These are phyloP conservation scores for Arthrobotrys sinensis DNA, from an alignment of 2,329 filamentous ascomycete species.

Conservation along the genomic window DNA sequence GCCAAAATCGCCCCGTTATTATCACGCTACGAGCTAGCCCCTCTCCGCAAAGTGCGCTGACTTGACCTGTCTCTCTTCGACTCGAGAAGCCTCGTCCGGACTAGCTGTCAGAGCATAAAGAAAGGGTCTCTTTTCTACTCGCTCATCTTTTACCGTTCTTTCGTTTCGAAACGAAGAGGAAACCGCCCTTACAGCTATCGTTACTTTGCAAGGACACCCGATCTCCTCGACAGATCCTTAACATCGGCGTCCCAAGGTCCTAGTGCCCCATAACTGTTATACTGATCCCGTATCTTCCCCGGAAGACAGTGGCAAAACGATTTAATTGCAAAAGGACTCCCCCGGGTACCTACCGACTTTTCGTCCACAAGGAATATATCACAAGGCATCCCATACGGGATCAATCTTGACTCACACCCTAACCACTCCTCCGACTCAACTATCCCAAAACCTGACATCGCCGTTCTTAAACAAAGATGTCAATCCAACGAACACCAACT, in stretches of 20 bases:
- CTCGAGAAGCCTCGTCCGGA: constrained; percentile 27
- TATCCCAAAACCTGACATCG: constrained; percentile 48
- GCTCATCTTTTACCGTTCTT: constrained; percentile 31
- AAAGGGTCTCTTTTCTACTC: constrained; percentile 19
- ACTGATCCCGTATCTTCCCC: not conserved
- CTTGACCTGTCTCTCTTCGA: constrained; percentile 25
- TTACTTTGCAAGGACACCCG: constrained; percentile 17
- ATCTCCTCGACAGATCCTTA: constrained; percentile 15
- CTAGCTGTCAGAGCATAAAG: constrained; percentile 43
- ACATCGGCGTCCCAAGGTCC: constrained; percentile 3
- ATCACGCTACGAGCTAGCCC: constrained; percentile 17
- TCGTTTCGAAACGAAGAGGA: constrained; percentile 52
- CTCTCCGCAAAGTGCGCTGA: constrained; percentile 28
- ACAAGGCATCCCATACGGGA: constrained; percentile 46
- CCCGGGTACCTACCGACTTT: constrained; percentile 5
- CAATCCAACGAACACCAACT: constrained; percentile 43
- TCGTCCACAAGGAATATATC: constrained; percentile 26
- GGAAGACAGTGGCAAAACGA: not conserved
- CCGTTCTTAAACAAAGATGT: constrained; percentile 50
- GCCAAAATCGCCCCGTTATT: constrained; percentile 42
- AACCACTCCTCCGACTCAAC: constrained; percentile 22
- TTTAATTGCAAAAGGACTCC: constrained; percentile 17
- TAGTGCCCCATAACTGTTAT: not conserved
- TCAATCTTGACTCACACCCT: constrained; percentile 49
- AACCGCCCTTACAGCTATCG: constrained; percentile 19